phyloP scores from a whole-genome alignment of 768 basidiomycete species.

The Suillus hirtellus region DNA sequence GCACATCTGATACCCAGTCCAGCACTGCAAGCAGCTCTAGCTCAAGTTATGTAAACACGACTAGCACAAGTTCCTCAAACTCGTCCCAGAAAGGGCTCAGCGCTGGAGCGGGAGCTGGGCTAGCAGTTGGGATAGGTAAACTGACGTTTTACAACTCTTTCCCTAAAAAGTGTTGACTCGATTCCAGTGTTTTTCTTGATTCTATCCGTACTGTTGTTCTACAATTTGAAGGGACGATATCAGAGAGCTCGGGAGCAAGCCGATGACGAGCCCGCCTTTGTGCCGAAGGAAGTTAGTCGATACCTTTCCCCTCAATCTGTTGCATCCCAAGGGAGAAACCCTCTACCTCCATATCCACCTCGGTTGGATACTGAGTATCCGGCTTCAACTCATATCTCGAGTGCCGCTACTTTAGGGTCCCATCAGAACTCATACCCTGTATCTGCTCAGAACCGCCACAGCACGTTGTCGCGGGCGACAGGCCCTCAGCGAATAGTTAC shows the following conservation, averaged over 20 bases:
- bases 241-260: slow-evolving; percentile 9
- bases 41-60: neutral
- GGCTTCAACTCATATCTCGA: neutral
- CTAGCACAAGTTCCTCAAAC: slow-evolving; percentile 8
- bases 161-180: neutral
- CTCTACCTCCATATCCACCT: slow-evolving; percentile 1
- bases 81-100: slow-evolving; percentile 12
- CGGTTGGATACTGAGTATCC: neutral
- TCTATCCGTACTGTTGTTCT: slow-evolving; percentile 6
- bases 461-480: slow-evolving; percentile 8
- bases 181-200: slow-evolving; percentile 12
- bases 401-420: slow-evolving; percentile 4
- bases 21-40: slow-evolving; percentile 6
- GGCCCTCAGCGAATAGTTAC: neutral
- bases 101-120: slow-evolving; percentile 24
- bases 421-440: slow-evolving; percentile 3
- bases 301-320: neutral
- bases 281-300: slow-evolving; percentile 7
- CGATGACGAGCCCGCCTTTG: neutral
- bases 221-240: slow-evolving; percentile 10
- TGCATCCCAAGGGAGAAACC: neutral
- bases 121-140: slow-evolving; percentile 29
- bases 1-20: neutral
- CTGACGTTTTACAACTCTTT: neutral
- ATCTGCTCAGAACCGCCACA: slow-evolving; percentile 12